Evolutionary conservation across 179 eudicot species (phyloP).

Genomic region (Nepenthes alata): DNA sequence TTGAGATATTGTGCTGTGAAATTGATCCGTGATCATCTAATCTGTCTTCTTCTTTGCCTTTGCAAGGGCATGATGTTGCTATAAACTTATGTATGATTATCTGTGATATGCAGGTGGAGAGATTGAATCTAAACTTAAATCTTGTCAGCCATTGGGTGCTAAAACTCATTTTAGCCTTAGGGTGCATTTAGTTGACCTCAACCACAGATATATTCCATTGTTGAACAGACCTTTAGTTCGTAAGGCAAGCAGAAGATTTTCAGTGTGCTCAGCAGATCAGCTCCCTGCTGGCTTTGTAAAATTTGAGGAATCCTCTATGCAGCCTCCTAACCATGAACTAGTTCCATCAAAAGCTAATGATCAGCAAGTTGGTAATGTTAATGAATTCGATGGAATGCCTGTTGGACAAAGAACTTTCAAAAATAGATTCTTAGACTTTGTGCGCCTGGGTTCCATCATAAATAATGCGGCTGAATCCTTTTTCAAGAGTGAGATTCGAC

Average conservation of each 20-base stretch:
- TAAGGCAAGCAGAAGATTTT: conserved; percentile 20
- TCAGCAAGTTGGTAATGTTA: conserved; percentile 9
- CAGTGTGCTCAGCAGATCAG: conserved; percentile 14
- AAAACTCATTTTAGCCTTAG: conserved; percentile 17
- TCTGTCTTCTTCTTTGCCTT: no score
- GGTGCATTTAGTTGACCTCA: conserved; percentile 13
- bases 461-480: conserved; percentile 79
- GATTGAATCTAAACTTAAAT: conserved; percentile 8
- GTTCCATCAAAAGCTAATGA: conserved; percentile 21
- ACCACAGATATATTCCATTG: conserved; percentile 14
- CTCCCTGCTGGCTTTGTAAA: conserved; percentile 12
- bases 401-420: conserved; percentile 32
- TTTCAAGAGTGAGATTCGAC: conserved; percentile 94
- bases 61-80: no score
- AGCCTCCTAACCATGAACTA: conserved; percentile 28
- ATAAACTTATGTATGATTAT: background rate
- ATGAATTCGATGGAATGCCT: conserved; percentile 13
- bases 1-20: no score
- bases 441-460: conserved; percentile 54
- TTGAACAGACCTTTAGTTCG: conserved; percentile 18
- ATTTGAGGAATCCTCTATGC: conserved; percentile 30
- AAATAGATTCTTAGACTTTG: conserved; percentile 61
- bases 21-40: no score
- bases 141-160: conserved; percentile 13
- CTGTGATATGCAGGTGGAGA: conserved; percentile 29